Evolutionary conservation across 257 asterid species (phyloP).

Genomic region (Solanum habrochaites): DNA sequence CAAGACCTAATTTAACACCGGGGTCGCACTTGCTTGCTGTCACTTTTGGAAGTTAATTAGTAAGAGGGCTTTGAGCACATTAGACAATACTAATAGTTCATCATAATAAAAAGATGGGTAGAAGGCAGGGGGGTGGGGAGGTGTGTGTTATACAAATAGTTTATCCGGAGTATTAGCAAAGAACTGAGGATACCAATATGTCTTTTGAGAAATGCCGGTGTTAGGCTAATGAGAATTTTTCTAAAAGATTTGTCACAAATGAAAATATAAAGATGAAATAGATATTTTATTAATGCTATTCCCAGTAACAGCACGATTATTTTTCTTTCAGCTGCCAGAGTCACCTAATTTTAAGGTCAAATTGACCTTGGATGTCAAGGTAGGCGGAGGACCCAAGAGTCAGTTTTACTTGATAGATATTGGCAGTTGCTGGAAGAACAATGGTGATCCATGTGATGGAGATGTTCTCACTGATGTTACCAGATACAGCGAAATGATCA

Average conservation of each 20-base stretch:
- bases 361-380: conserved; percentile 30
- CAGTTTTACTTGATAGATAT: conserved; percentile 62
- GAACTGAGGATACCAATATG: not conserved
- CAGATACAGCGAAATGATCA: conserved; percentile 56
- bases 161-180: not conserved
- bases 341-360: conserved; percentile 57
- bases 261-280: not conserved
- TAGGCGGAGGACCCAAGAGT: conserved; percentile 62
- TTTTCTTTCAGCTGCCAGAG: conserved; percentile 35
- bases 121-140: not conserved
- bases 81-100: not conserved
- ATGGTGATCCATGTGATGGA: conserved; percentile 55
- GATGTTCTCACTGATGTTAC: conserved; percentile 45
- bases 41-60: not conserved
- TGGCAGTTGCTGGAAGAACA: conserved; percentile 74
- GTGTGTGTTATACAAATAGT: not conserved
- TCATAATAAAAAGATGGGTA: not conserved
- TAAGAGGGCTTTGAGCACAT: not conserved
- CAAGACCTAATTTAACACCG: no score
- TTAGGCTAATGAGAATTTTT: not conserved
- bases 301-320: not conserved
- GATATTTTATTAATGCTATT: not conserved
- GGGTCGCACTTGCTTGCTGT: not conserved
- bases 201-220: not conserved
- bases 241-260: not conserved